Conservation (phyloP, 2,329 filamentous ascomycete species). For the Alternaria ethzedia region DNA sequence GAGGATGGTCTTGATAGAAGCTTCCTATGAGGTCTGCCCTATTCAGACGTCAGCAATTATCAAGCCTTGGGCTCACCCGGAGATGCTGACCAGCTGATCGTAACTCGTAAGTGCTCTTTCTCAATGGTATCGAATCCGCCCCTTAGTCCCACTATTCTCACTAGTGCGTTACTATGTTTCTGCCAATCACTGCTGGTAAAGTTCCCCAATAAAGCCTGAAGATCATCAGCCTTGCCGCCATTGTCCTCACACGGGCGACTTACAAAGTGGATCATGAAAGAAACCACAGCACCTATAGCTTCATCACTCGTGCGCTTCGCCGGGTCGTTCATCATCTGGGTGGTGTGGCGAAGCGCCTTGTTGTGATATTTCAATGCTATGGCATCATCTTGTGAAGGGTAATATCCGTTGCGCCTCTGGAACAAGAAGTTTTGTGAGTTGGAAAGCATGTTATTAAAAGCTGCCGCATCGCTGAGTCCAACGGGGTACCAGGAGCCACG, state of each 20-base stretch:
- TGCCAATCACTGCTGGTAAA: conserved; percentile 29
- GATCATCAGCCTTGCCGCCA: conserved; percentile 1
- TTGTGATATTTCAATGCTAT: conserved; percentile 31
- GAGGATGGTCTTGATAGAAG: conserved; percentile 39
- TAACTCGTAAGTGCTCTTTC: conserved; percentile 33
- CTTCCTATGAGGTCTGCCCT: conserved; percentile 38
- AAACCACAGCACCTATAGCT: conserved; percentile 23
- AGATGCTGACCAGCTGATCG: conserved; percentile 33
- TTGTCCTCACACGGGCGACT: not conserved
- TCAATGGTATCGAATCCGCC: conserved; percentile 33
- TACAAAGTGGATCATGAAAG: conserved; percentile 40
- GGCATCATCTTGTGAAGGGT: conserved; percentile 26
- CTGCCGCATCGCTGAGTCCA: conserved; percentile 25
- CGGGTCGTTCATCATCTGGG: conserved; percentile 28
- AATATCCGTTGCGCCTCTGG: conserved; percentile 26
- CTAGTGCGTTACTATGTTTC: conserved; percentile 31
- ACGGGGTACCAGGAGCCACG: conserved; percentile 38
- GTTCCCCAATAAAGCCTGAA: conserved; percentile 24
- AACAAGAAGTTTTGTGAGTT: conserved; percentile 38
- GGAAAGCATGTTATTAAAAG: conserved; percentile 35
- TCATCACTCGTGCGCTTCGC: conserved; percentile 29
- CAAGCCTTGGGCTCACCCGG: not conserved
- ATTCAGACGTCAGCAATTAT: not conserved
- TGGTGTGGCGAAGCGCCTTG: conserved; percentile 27
- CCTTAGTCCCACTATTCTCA: conserved; percentile 29